Conservation (phyloP, 805 yeast genomes). For the Candida pseudofarinosa region DNA sequence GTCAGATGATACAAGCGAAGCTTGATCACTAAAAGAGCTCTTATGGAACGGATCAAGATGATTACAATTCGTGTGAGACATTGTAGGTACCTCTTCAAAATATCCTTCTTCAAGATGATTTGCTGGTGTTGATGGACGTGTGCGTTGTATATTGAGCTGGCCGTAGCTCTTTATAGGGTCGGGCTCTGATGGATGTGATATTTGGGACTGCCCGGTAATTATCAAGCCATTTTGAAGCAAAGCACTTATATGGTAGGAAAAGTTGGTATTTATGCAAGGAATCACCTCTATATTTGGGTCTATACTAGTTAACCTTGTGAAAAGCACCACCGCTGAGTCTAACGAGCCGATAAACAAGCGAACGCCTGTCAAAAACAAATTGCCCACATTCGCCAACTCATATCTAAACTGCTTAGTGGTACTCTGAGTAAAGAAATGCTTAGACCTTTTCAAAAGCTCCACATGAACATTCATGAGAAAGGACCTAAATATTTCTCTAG, state of each 20-base stretch:
- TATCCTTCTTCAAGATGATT: slow-evolving; percentile 3
- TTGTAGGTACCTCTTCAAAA: background rate
- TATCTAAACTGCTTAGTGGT: slow-evolving; percentile 59
- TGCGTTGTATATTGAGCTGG: slow-evolving; percentile 23
- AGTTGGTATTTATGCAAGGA: slow-evolving; percentile 82
- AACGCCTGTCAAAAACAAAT: slow-evolving; percentile 76
- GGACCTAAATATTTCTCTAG: slow-evolving; percentile 69
- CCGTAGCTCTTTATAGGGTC: slow-evolving; percentile 16
- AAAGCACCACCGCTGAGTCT: slow-evolving; percentile 77
- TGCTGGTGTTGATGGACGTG: slow-evolving; percentile 22
- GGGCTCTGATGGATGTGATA: slow-evolving; percentile 70
- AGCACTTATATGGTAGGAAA: slow-evolving; percentile 84
- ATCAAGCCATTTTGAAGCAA: slow-evolving; percentile 61
- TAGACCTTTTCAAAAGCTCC: slow-evolving; percentile 65
- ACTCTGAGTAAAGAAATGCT: slow-evolving; percentile 31
- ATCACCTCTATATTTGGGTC: slow-evolving; percentile 53
- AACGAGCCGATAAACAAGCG: slow-evolving; percentile 79
- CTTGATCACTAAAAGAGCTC: slow-evolving; percentile 3
- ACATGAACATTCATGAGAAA: slow-evolving; percentile 76
- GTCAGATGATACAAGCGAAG: slow-evolving; percentile 22
- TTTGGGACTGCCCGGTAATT: slow-evolving; percentile 89
- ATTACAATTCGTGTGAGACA: background rate
- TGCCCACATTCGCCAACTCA: slow-evolving; percentile 81
- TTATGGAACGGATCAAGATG: background rate
- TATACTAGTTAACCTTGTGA: slow-evolving; percentile 59